Base-by-base conservation (phyloP, 225 moss, liverwort and hornwort genomes). In the Sphagnum contortum region DNA sequence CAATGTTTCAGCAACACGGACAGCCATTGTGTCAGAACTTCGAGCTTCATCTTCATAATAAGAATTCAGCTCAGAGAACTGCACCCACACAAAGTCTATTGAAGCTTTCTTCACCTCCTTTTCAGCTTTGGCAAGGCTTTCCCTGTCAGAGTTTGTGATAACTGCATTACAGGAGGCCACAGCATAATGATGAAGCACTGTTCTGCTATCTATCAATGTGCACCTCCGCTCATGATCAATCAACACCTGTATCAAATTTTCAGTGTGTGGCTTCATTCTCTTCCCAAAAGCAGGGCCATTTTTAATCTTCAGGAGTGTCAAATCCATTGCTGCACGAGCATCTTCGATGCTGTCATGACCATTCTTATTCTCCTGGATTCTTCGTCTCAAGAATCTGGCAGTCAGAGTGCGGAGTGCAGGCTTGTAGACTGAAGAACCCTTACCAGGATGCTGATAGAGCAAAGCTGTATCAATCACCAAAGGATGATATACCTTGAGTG, bases 311-410 rank as follows among this genome's bases (percentile, higher is more conserved):
- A 96, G 65, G 9, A 87, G 44, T 47, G 75, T 72, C 61, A 96
- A 80, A 73, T 96, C 96, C 92, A 96, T 85, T 62, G 96, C 83
- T 13, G 92, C 92, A 44, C 77, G 87, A 55, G 96, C 96, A 75
- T 96, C 92, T 69, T 96, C 96, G 66, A 92, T 79, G 63, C 96
- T 96, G 60, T 96, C 88, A 68, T 96, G 92, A 9, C 96, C 96
- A 11, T 68, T 68, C 68, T 83, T 75, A 60, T 76, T 61, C 45
- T 87, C 87, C 61, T 96, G 96, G 53, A 96, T 96, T 60, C 71
- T 88, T 52, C 96, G 89, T 47, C 66, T 72, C 64, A 96, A 77
- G 49, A 78, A 88, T 65, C 77, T 79, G 59, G 75, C 74, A 45
- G 85, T 69, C 29, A 96, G 64, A 74, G 81, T 80, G 48, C 96